phyloP scores from a whole-genome alignment of 768 basidiomycete genomes.

The Agaricus bisporus region DNA sequence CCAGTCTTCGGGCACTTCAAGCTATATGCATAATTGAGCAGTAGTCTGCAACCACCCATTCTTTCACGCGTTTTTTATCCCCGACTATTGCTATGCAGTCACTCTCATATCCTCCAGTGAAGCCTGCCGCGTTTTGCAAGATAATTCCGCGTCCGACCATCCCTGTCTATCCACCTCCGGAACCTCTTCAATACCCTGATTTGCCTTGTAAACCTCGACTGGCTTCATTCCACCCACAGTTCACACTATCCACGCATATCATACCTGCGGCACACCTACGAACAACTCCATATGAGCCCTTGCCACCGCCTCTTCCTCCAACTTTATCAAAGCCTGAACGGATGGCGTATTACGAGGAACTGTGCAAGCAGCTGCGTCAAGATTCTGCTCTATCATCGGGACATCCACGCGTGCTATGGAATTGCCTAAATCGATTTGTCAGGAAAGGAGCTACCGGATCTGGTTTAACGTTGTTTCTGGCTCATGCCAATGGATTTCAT shows the following conservation, averaged over 20 bases:
- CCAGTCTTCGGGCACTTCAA: no score
- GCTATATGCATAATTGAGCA: no score
- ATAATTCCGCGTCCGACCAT: conserved; percentile 19
- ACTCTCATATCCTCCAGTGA: conserved; percentile 11
- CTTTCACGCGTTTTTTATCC: no score
- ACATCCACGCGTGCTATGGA: conserved; percentile 51
- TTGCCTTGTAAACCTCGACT: conserved; percentile 34
- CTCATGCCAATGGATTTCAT: conserved; percentile 83
- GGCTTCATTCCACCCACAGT: conserved; percentile 28
- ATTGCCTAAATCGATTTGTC: conserved; percentile 66
- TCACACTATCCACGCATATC: conserved; percentile 45
- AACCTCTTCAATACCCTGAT: conserved; percentile 25
- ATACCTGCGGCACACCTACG: conserved; percentile 49
- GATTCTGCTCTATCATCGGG: conserved; percentile 29
- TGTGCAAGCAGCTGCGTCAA: conserved; percentile 19
- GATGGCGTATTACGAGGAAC: conserved; percentile 14
- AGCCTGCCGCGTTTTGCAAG: conserved; percentile 5
- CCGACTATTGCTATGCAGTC: background rate
- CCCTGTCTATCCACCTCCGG: conserved; percentile 33
- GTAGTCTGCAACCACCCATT: no score
- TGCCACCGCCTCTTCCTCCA: conserved; percentile 25
- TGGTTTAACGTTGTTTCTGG: conserved; percentile 67
- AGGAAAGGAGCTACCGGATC: conserved; percentile 26
- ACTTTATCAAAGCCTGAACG: conserved; percentile 32
- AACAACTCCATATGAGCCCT: conserved; percentile 33